A percentile compares a stretch with the other conserved stretches of the same genome.
Evolutionary conservation across 768 basidiomycete species (phyloP).

Genomic region (Phaeotremella skinneri): DNA sequence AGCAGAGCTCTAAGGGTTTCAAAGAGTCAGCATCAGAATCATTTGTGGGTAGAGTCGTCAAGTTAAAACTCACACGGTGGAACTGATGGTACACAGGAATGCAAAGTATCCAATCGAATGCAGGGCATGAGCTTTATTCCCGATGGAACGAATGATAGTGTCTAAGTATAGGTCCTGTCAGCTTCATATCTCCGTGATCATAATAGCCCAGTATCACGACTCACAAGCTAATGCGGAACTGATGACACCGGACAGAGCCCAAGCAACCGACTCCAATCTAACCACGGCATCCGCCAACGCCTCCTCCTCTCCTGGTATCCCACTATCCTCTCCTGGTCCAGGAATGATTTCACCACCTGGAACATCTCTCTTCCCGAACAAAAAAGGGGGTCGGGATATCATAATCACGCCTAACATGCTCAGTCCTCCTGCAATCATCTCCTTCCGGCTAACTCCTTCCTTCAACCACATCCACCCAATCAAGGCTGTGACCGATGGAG

Average conservation of each 20-base stretch:
- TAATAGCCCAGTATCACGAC: conserved; percentile 46
- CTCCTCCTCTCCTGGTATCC: conserved; percentile 24
- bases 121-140: conserved; percentile 69
- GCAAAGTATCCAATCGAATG: conserved; percentile 71
- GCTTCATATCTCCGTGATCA: neutral
- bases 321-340: conserved; percentile 7
- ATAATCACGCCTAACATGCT: conserved; percentile 74
- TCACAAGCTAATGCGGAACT: conserved; percentile 69
- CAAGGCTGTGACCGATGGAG: conserved; percentile 65
- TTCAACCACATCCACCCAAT: conserved; percentile 63
- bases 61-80: conserved; percentile 42
- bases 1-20: conserved; percentile 31
- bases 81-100: conserved; percentile 57
- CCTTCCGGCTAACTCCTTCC: conserved; percentile 60
- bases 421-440: conserved; percentile 64
- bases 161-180: conserved; percentile 46
- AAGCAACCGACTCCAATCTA: conserved; percentile 65
- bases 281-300: conserved; percentile 31
- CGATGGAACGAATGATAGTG: conserved; percentile 64
- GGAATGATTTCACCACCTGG: conserved; percentile 8
- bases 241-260: conserved; percentile 65
- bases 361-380: conserved; percentile 60
- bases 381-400: conserved; percentile 71
- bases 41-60: conserved; percentile 8
- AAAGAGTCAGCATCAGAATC: conserved; percentile 13